Evolutionary conservation across 108 stramenopile species (phyloP), one percentile per base, ranked within the genome.

Genomic region (Skeletonema tropicum): DNA sequence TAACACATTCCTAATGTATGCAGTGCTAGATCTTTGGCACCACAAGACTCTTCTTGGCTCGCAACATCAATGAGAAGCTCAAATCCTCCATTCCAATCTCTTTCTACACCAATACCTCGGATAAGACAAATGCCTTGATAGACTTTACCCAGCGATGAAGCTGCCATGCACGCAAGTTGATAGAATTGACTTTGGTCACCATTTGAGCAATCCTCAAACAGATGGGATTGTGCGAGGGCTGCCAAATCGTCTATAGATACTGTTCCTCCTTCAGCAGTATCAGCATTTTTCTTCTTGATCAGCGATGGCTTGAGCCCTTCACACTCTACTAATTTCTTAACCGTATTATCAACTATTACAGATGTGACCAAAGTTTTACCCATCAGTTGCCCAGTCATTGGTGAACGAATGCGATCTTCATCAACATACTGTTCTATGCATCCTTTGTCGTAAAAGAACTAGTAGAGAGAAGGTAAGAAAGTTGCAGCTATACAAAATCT

Each of bases 11-110:
- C 76, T 13, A 77, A 57, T 3, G 55, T 58, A 41, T 57, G 42
- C 1, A 69, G 62, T 29, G 76, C 76, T 65, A 77, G 64, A 38
- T 77, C 68, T 69, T 46, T 68, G n/a, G 55, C 74, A 42, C 57
- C 60, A 32, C 38, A 45, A 41, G 33, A 49, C 5, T 17, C 25
- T 29, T 59, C 49, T 58, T 77, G n/a, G 63, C 38, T 57, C 2
- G 76, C 69, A 48, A 52, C 31, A 57, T 77, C 76, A 41, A 64
- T 63, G 11, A 77, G 55, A 10, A 58, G 21, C 10, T 70, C 69
- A 29, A 64, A 57, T 36, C 76, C 76, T 8, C 70, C 76, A 21
- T 64, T 58, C 31, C 19, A 64, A 52, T 77, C 55, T 42, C 57
- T 64, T 30, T 77, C 70, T 8, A 57, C 57, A 14, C 63, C 69